Conservation (phyloP, 768 basidiomycete species). For the Termitomyces bulborhizus region DNA sequence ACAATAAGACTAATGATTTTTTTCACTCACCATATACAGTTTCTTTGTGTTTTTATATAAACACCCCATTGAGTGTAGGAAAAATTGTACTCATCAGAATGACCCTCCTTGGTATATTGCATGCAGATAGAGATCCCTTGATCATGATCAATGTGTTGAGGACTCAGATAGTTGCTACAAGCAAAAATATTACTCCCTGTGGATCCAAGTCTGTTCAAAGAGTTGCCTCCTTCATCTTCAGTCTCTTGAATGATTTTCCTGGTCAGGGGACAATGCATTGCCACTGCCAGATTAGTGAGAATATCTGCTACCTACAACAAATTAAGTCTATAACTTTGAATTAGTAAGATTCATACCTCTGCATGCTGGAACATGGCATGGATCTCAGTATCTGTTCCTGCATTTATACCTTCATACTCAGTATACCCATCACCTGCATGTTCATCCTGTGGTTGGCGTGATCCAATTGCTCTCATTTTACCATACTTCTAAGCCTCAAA, state of each 20-base stretch:
- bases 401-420: not conserved
- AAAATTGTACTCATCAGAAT: not conserved
- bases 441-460: not conserved
- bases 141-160: not conserved
- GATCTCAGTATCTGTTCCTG: not conserved
- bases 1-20: not conserved
- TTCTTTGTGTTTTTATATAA: not conserved
- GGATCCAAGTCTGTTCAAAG: not conserved
- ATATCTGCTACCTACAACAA: not conserved
- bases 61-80: not conserved
- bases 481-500: not conserved
- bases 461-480: not conserved
- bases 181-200: not conserved
- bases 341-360: not conserved
- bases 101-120: not conserved
- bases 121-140: not conserved
- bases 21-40: not conserved
- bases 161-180: not conserved
- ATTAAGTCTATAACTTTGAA: too few relatives aligned
- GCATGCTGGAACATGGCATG: not conserved
- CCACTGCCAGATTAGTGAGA: not conserved
- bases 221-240: too few relatives aligned
- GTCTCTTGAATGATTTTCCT: not conserved
- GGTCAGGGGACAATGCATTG: not conserved
- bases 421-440: not conserved